Conservation (phyloP, 805 yeast species). For the Schizosaccharomyces osmophilus region DNA sequence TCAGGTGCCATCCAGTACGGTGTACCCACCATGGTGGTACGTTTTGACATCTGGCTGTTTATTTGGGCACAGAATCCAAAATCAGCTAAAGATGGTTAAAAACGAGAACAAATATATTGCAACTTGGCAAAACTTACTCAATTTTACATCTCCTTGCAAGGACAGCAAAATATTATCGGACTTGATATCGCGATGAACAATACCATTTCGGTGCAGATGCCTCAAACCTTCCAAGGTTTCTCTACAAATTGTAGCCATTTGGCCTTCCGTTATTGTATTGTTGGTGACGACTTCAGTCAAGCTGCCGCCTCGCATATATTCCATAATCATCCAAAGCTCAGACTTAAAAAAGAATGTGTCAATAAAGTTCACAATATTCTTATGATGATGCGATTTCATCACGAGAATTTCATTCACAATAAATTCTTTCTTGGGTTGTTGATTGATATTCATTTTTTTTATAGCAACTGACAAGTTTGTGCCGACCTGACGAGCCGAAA, state of each 20-base stretch:
- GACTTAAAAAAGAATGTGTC: conserved; percentile 55
- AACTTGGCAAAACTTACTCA: conserved; percentile 17
- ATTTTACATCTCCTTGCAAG: conserved; percentile 65
- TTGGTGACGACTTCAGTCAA: conserved; percentile 87
- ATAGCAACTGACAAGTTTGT: conserved; percentile 46
- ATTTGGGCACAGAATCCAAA: conserved; percentile 91
- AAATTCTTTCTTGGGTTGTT: conserved; percentile 85
- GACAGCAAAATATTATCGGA: conserved; percentile 76
- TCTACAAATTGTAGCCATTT: conserved; percentile 81
- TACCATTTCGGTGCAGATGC: conserved; percentile 75
- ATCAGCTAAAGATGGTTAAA: conserved; percentile 24
- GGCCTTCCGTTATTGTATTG: conserved; percentile 71
- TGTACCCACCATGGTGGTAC: conserved; percentile 97
- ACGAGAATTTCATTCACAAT: conserved; percentile 88
- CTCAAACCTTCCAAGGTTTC: conserved; percentile 71
- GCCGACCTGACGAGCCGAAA: conserved; percentile 45
- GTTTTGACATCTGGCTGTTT: conserved; percentile 53
- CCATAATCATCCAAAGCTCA: conserved; percentile 88
- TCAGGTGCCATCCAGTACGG: conserved; percentile 99
- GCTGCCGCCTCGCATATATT: conserved; percentile 96
- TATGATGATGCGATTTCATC: conserved; percentile 77
- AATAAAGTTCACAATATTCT: conserved; percentile 79
- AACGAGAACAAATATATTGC: neutral
- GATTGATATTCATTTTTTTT: conserved; percentile 83
- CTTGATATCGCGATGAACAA: conserved; percentile 87